phyloP scores from a whole-genome alignment of 2,329 filamentous ascomycete genomes.

The Alternaria postmessia region DNA sequence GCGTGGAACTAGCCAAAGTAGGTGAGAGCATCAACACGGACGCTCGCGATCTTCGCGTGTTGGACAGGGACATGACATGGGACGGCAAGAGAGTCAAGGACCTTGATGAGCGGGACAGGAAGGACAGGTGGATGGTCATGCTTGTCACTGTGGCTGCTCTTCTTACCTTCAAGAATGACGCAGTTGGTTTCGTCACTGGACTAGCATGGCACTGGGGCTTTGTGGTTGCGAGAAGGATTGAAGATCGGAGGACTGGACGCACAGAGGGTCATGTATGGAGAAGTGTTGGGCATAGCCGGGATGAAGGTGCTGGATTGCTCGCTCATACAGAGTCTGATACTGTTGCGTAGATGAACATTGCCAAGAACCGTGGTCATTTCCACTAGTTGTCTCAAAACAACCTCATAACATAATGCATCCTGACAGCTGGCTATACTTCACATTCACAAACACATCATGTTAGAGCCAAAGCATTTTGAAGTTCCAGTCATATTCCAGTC shows the following conservation, averaged over 20 bases:
- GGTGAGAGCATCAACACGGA: constrained; percentile 83
- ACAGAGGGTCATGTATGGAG: constrained; percentile 37
- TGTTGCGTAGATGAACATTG: neutral
- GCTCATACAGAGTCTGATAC: constrained; percentile 40
- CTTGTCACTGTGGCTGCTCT: constrained; percentile 83
- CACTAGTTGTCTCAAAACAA: neutral
- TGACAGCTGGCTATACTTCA: neutral
- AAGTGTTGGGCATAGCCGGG: constrained; percentile 22
- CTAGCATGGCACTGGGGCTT: constrained; percentile 80
- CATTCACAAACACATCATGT: too few species aligned
- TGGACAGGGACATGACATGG: constrained; percentile 39
- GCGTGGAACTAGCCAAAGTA: constrained; percentile 85
- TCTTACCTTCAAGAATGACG: constrained; percentile 89
- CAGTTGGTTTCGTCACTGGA: constrained; percentile 83
- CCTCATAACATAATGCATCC: neutral
- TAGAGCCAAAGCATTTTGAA: neutral
- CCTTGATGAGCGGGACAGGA: constrained; percentile 72
- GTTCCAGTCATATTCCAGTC: neutral
- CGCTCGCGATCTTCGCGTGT: constrained; percentile 65
- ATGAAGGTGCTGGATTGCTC: constrained; percentile 36
- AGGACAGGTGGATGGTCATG: constrained; percentile 87
- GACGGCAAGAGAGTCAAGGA: constrained; percentile 58
- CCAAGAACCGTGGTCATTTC: neutral
- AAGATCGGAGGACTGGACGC: constrained; percentile 33
- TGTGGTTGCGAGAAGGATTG: constrained; percentile 30